Percentiles rank a stretch among this genome's conserved stretches.
Conservation (phyloP, 192 early-diverging fungal species). For the Phlyctochytrium arcticum region DNA sequence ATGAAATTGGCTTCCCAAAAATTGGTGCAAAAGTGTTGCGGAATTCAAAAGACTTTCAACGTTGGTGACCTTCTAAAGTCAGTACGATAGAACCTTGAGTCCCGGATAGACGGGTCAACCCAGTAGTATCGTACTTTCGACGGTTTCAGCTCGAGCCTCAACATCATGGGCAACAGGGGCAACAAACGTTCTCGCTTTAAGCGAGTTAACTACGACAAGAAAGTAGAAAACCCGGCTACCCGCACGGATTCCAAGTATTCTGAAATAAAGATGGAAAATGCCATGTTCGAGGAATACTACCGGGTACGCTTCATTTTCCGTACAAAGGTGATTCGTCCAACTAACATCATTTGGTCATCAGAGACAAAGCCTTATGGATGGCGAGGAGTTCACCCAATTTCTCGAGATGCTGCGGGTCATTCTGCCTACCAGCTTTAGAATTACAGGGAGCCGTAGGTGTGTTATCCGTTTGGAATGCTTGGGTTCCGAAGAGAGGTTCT, state of each 20-base stretch:
- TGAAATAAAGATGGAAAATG: slow-evolving; percentile 54
- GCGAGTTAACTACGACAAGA: neutral
- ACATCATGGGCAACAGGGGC: neutral
- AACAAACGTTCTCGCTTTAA: neutral
- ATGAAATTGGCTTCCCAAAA: too few relatives aligned
- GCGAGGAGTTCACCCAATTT: slow-evolving; percentile 80
- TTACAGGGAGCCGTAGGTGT: slow-evolving; percentile 83
- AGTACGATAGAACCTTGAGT: too few relatives aligned
- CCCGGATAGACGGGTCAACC: too few relatives aligned
- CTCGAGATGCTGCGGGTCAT: slow-evolving; percentile 64
- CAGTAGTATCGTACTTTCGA: too few relatives aligned
- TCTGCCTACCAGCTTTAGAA: slow-evolving; percentile 89
- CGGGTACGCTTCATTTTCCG: slow-evolving; percentile 36
- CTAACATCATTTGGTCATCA: neutral
- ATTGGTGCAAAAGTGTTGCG: too few relatives aligned
- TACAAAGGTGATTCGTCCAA: neutral
- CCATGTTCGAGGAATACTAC: slow-evolving; percentile 65
- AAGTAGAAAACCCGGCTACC: neutral
- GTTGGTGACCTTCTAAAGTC: too few relatives aligned
- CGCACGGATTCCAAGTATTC: neutral
- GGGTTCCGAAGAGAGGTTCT: too few relatives aligned
- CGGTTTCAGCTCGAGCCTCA: too few relatives aligned
- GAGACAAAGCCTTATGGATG: slow-evolving; percentile 65
- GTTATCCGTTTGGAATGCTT: too few relatives aligned
- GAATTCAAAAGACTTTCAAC: too few relatives aligned